These are phyloP conservation scores for Trichoderma lentiforme DNA, from an alignment of 2,329 filamentous ascomycete species.

Conservation along the genomic window DNA sequence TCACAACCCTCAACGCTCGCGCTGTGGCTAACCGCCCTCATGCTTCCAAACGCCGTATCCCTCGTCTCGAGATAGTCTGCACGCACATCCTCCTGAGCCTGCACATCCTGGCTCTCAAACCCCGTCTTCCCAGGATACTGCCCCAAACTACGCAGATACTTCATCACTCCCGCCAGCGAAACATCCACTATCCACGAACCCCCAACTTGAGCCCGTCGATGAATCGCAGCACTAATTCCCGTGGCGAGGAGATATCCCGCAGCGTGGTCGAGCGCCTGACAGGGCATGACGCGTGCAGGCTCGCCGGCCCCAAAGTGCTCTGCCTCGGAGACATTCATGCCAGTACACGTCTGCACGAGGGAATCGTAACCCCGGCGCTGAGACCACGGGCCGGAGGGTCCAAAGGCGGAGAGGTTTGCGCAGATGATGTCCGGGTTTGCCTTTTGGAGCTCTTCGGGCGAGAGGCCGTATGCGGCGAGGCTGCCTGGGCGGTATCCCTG, in stretches of 20 bases:
- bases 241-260: constrained; percentile 53
- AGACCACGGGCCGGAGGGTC: constrained; percentile 41
- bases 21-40: constrained; percentile 48
- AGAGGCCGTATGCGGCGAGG: constrained; percentile 41
- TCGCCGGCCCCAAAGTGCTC: constrained; percentile 40
- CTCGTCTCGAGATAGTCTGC: constrained; percentile 41
- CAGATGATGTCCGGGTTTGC: constrained; percentile 45
- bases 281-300: constrained; percentile 43
- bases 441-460: constrained; percentile 34
- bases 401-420: constrained; percentile 53
- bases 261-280: constrained; percentile 55
- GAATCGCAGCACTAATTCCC: constrained; percentile 50
- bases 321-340: constrained; percentile 55
- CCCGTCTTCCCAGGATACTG: constrained; percentile 44
- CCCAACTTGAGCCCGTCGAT: constrained; percentile 35
- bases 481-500: constrained; percentile 63
- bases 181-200: constrained; percentile 50
- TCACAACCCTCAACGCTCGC: constrained; percentile 43
- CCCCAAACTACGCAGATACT: constrained; percentile 53
- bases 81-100: constrained; percentile 28
- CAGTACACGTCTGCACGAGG: constrained; percentile 48
- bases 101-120: constrained; percentile 39
- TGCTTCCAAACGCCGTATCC: constrained; percentile 43
- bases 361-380: constrained; percentile 53
- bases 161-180: constrained; percentile 53